Base-by-base conservation (phyloP, 2,329 filamentous ascomycete species). In the Zasmidium cellare region DNA sequence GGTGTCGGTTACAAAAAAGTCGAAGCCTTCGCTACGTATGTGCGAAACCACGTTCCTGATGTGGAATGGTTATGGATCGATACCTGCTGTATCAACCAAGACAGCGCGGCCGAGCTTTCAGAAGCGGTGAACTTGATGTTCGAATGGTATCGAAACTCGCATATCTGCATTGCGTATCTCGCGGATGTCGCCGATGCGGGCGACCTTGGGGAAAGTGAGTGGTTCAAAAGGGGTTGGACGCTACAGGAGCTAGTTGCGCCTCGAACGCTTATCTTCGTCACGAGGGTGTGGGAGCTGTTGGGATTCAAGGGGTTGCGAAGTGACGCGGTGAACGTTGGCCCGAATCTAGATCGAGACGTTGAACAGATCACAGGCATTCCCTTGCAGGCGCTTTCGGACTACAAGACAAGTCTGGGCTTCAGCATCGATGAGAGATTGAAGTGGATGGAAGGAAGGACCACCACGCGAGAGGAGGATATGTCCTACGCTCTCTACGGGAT, bases 41-140 rank as follows among this genome's bases (percentile, higher is more conserved):
- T 55, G n/a, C 38, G 22, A 14, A 11, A 53, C 6, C 31, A 62
- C 38, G 51, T 60, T 7, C n/a, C 16, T 11, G 2, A 7, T 18
- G 20, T 59, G 2, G n/a, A 59, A 38, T 59, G 48, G 48, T 18
- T 59, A 16, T 66, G 63, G 59, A 38, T 66, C 18, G 64, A 66
- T 46, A 65, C 64, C 5, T 65, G 62, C 52, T 61, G 62, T 48
- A 66, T 66, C 38, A 55, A 66, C 31, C 60, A 61, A 14, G 46
- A 48, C 18, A 65, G 51, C 38, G 53, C 49, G 16, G 53, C 57
- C 3, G 64, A 66, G 28, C 24, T 65, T 9, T 46, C 49, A 5
- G 57, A 64, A 53, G 52, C 63, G 3, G 59, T 65, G 12, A 65
- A 60, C n/a, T 61, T 55, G 1, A 65, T 65, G 62, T 65, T 56